phyloP scores from a whole-genome alignment of 805 yeast genomes.

The Clavispora fructus region DNA sequence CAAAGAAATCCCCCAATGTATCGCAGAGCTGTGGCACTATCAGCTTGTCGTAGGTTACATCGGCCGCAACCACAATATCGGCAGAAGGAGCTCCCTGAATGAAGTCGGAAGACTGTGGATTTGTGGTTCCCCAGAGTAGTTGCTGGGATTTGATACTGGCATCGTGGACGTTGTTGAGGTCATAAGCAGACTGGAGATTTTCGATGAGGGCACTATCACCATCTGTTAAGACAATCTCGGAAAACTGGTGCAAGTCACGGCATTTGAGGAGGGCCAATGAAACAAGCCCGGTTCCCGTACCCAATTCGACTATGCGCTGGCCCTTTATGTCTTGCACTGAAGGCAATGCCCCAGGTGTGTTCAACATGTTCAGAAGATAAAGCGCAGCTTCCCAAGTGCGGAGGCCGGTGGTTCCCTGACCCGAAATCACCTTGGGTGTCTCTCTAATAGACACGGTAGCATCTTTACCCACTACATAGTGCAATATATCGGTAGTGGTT shows the following conservation, averaged over 20 bases:
- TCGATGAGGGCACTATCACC: slow-evolving; percentile 58
- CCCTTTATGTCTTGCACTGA: slow-evolving; percentile 8
- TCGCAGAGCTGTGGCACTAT: slow-evolving; percentile 51
- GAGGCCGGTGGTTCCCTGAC: slow-evolving; percentile 80
- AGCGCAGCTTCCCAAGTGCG: slow-evolving; percentile 94
- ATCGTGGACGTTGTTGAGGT: slow-evolving; percentile 33
- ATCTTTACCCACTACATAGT: slow-evolving; percentile 17
- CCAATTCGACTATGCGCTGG: slow-evolving; percentile 58
- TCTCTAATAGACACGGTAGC: slow-evolving; percentile 42
- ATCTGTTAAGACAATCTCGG: slow-evolving; percentile 51
- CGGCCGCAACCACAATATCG: slow-evolving; percentile 72
- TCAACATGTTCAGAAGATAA: slow-evolving; percentile 52
- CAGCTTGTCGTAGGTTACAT: slow-evolving; percentile 75
- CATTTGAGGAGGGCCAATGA: slow-evolving; percentile 43
- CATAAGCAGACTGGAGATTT: slow-evolving; percentile 39
- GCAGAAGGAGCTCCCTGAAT: slow-evolving; percentile 29
- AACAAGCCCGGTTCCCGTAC: slow-evolving; percentile 87
- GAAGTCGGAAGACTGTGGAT: slow-evolving; percentile 22
- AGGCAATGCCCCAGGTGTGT: slow-evolving; percentile 1
- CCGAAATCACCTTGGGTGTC: slow-evolving; percentile 60
- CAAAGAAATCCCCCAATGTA: slow-evolving; percentile 40
- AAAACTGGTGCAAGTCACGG: slow-evolving; percentile 11
- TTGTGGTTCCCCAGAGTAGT: slow-evolving; percentile 53
- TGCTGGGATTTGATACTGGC: slow-evolving; percentile 22
- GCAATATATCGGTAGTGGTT: slow-evolving; percentile 34